A percentile compares a stretch with the other conserved stretches of the same genome.
Evolutionary conservation across 306 rosid genomes (phyloP).

Genomic region (Medicago ruthenica): DNA sequence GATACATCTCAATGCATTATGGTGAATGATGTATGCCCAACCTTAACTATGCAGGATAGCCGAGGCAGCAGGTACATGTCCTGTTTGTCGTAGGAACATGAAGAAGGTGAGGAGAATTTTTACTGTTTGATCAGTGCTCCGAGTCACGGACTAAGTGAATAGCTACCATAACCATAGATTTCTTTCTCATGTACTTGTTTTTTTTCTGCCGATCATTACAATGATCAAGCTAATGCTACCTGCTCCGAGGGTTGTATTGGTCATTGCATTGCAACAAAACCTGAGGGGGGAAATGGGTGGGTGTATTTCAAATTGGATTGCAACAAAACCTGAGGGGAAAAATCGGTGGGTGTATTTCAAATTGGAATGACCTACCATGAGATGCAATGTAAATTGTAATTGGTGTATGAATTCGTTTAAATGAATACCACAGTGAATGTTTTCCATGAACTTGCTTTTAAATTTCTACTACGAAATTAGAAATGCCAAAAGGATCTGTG

Average conservation of each 20-base stretch:
- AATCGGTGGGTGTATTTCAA: background rate
- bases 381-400: conserved; percentile 16
- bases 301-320: too few species aligned
- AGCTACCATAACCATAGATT: conserved; percentile 27
- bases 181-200: conserved; percentile 21
- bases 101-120: conserved; percentile 88
- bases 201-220: conserved; percentile 46
- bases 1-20: conserved; percentile 8
- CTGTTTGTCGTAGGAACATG: conserved; percentile 76
- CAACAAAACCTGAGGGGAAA: too few species aligned
- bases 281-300: background rate
- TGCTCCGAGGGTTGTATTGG: conserved; percentile 33
- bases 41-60: conserved; percentile 67
- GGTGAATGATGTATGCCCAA: conserved; percentile 19
- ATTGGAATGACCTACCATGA: conserved; percentile 23
- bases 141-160: conserved; percentile 36
- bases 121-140: conserved; percentile 54
- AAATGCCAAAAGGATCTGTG: background rate
- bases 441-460: conserved; percentile 10
- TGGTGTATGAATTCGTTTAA: background rate
- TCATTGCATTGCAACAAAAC: conserved; percentile 26
- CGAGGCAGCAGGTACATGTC: conserved; percentile 76
- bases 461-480: background rate
- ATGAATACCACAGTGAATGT: background rate
- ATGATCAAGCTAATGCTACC: conserved; percentile 44